Evolutionary conservation across 2,329 filamentous ascomycete species (phyloP), one percentile per base, ranked within the genome.

Genomic region (Ascocoryne sarcoides): DNA sequence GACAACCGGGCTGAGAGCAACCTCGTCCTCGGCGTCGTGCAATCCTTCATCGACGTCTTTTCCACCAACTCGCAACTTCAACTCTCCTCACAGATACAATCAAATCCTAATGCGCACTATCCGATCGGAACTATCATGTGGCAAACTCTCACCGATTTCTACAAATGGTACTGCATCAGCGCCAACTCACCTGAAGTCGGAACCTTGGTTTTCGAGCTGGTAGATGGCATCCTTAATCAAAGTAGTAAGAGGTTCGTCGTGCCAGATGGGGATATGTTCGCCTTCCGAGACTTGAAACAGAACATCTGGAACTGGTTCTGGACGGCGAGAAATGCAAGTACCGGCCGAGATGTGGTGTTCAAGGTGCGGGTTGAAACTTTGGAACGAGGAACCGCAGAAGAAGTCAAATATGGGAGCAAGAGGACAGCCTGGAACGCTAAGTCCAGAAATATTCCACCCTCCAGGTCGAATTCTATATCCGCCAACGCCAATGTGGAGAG

Each of bases 301-400:
- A 34, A 45, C 14, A 39, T 45, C 9, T 45, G 43, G 43, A 36
- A 45, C 18, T 20, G 42, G 5, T 45, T 32, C 18, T 45, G 43
- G 43, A 14, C 37, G 8, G 32, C 36, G 8, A 31, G 17, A 5
- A 31, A 39, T 26, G n/a, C n/a, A n/a, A n/a, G n/a, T n/a, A n/a
- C n/a, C n/a, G n/a, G n/a, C n/a, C n/a, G n/a, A n/a, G n/a, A n/a
- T n/a, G n/a, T n/a, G n/a, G n/a, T n/a, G n/a, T n/a, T n/a, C n/a
- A n/a, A n/a, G n/a, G n/a, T n/a, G n/a, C n/a, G n/a, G n/a, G n/a
- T n/a, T n/a, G n/a, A n/a, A n/a, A n/a, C n/a, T n/a, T n/a, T n/a
- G n/a, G n/a, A 39, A 38, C 26, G 35, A 32, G 5, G 8, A n/a
- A n/a, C n/a, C n/a, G n/a, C n/a, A n/a, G n/a, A n/a, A n/a, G n/a